phyloP scores from a whole-genome alignment of 495 filamentous ascomycete species.

The Aspergillus avenaceus region DNA sequence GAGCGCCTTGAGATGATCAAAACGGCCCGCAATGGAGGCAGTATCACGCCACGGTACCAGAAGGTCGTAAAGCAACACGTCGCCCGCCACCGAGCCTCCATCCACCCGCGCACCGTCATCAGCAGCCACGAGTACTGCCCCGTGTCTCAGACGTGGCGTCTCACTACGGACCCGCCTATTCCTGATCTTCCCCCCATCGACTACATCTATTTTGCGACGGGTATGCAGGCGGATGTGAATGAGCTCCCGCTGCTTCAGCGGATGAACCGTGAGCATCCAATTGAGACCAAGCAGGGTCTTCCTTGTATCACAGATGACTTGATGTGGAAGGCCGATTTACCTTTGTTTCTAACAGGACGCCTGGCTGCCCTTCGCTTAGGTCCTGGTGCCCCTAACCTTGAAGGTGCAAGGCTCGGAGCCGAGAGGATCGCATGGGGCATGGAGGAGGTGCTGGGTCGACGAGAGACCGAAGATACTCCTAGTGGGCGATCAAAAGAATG shows the following conservation, averaged over 20 bases:
- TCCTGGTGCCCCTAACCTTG: constrained; percentile 58
- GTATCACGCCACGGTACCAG: constrained; percentile 55
- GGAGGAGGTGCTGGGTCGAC: constrained; percentile 42
- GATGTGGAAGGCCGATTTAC: constrained; percentile 57
- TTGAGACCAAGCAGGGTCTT: constrained; percentile 48
- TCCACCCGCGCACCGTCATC: constrained; percentile 49
- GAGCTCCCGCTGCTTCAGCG: constrained; percentile 46
- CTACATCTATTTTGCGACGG: constrained; percentile 63
- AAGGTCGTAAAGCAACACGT: constrained; percentile 50
- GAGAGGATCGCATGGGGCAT: constrained; percentile 60
- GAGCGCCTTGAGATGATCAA: constrained; percentile 55
- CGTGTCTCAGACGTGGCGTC: constrained; percentile 42
- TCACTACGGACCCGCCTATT: constrained; percentile 46
- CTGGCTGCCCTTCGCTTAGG: constrained; percentile 56
- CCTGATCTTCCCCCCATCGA: constrained; percentile 51
- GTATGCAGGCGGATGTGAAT: constrained; percentile 46
- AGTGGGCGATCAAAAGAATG: constrained; percentile 15
- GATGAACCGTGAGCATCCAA: constrained; percentile 48
- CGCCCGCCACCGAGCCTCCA: constrained; percentile 35
- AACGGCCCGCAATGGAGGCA: constrained; percentile 56
- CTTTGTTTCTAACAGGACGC: constrained; percentile 57
- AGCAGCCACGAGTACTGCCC: constrained; percentile 27
- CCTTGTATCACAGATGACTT: constrained; percentile 62
- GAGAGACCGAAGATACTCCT: constrained; percentile 3
- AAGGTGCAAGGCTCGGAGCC: constrained; percentile 58